Evolutionary conservation across 1,284 basidiomycete species (phyloP), one percentile per base, ranked within the genome.

Genomic region (Fistulinella staudtii): DNA sequence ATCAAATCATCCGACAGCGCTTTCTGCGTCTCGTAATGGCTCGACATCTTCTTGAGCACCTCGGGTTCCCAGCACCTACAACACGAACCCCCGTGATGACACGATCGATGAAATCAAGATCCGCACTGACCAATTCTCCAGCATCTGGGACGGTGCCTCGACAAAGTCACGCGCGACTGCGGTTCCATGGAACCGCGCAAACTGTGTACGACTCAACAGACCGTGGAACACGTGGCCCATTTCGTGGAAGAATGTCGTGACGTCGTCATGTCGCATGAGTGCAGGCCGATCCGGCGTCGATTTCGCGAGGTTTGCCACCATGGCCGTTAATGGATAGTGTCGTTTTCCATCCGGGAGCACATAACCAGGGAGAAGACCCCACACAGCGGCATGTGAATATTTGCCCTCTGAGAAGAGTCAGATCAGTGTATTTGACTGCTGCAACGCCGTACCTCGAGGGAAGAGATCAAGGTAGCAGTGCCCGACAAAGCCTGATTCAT

Each of bases 141-240:
- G 71, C 90, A 93, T 92, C 67, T 93, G 89, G 15, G 82, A 85
- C 0, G 89, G 90, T 1, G 88, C 87, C 65, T 92, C 89, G 6
- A 89, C 89, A 53, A 93, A 93, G 66, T 93, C 90, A 13, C 84
- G 63, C 1, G 84, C 85, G 27, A 89, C 86, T 33, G 73, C 75
- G 18, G 85, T 89, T 7, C 89, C 88, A 53, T 90, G 86, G 78
- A 93, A 93, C 20, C 82, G 72, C 18, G 79, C 65, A 60, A 80
- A 91, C 53, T 76, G 77, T 17, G 88, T 92, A 48, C 69, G 72
- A 57, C 82, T 85, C 41, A 89, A 67, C 39, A 93, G 65, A 1
- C 83, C 85, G 59, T 93, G 90, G 76, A 91, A 91, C 11, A 89
- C 87, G 54, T 93, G 90, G 0, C 90, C 90, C 80, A 90, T 85